These are phyloP conservation scores for Fusarium sp. DNA, from an alignment of 2,329 filamentous ascomycete species.

Conservation along the genomic window DNA sequence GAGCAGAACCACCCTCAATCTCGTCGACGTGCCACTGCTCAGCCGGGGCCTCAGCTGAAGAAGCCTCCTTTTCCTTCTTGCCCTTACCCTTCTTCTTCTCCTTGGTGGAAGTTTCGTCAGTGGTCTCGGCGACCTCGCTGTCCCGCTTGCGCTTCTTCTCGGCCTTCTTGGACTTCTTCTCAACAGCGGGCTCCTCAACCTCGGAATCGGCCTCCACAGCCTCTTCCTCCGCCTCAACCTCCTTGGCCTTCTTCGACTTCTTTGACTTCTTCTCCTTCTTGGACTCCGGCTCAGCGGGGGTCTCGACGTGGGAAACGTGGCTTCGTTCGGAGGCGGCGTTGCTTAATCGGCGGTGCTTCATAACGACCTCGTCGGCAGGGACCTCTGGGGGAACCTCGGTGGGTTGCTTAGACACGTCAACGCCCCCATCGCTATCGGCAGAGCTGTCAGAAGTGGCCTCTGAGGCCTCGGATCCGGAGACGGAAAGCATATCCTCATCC, in stretches of 20 bases:
- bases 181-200: slow-evolving; percentile 23
- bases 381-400: slow-evolving; percentile 38
- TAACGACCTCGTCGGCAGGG: slow-evolving; percentile 46
- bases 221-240: slow-evolving; percentile 26
- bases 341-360: slow-evolving; percentile 49
- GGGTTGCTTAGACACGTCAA: slow-evolving; percentile 30
- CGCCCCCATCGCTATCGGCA: slow-evolving; percentile 42
- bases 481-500: slow-evolving; percentile 34
- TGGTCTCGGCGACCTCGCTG: slow-evolving; percentile 26
- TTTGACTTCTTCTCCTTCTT: slow-evolving; percentile 45
- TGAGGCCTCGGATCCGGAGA: slow-evolving; percentile 34
- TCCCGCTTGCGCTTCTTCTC: slow-evolving; percentile 53
- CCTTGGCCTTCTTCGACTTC: slow-evolving; percentile 30
- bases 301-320: slow-evolving; percentile 27
- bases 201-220: slow-evolving; percentile 15
- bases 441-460: slow-evolving; percentile 34
- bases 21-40: slow-evolving; percentile 66
- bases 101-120: slow-evolving; percentile 37
- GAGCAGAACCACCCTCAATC: slow-evolving; percentile 62
- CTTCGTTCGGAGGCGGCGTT: slow-evolving; percentile 44
- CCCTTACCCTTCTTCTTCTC: slow-evolving; percentile 43
- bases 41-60: slow-evolving; percentile 31
- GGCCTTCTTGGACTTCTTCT: slow-evolving; percentile 50
- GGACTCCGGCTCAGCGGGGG: slow-evolving; percentile 32
- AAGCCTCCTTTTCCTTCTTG: slow-evolving; percentile 31